Percentiles rank a stretch among this genome's conserved stretches.
These are phyloP conservation scores for Myrmaecium sp. DNA, from an alignment of 2,329 filamentous ascomycete species.

Conservation along the genomic window DNA sequence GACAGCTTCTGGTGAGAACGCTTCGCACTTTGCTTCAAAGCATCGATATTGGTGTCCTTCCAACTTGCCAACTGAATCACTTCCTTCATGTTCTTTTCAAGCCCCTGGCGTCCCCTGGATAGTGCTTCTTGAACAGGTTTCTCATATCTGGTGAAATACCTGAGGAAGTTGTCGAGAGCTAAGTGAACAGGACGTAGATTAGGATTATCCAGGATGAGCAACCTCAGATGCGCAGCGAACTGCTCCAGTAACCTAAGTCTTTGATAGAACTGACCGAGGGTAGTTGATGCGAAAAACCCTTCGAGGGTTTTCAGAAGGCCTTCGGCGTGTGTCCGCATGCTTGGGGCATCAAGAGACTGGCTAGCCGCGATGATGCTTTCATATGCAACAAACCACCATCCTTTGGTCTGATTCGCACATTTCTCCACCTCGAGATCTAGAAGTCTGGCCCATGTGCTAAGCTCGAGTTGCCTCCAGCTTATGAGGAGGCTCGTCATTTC, in stretches of 20 bases:
- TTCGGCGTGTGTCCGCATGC: constrained; percentile 46
- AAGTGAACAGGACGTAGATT: constrained; percentile 38
- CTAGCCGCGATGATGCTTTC: constrained; percentile 71
- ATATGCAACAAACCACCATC: constrained; percentile 96
- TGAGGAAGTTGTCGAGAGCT: constrained; percentile 59
- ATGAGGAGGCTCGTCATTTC: constrained; percentile 67
- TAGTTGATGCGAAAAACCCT: constrained; percentile 61
- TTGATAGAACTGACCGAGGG: constrained; percentile 62
- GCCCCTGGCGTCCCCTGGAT: constrained; percentile 44
- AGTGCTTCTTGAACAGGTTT: constrained; percentile 47
- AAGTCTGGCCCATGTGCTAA: constrained; percentile 79
- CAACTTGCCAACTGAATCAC: constrained; percentile 88
- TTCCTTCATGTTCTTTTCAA: constrained; percentile 90
- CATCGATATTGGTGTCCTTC: constrained; percentile 94
- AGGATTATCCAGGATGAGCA: constrained; percentile 38
- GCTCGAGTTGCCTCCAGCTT: constrained; percentile 75
- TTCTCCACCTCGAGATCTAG: constrained; percentile 71
- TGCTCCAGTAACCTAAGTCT: constrained; percentile 52
- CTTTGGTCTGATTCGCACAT: constrained; percentile 59
- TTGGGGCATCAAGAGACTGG: constrained; percentile 41
- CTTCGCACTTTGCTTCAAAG: constrained; percentile 73
- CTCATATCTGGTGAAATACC: constrained; percentile 58
- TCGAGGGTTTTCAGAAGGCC: constrained; percentile 62
- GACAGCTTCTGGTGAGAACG: constrained; percentile 87
- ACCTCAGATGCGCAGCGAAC: constrained; percentile 45